A percentile compares a stretch with the other conserved stretches of the same genome.
Conservation (phyloP, 2,329 filamentous ascomycete genomes). For the Penicillium freii region DNA sequence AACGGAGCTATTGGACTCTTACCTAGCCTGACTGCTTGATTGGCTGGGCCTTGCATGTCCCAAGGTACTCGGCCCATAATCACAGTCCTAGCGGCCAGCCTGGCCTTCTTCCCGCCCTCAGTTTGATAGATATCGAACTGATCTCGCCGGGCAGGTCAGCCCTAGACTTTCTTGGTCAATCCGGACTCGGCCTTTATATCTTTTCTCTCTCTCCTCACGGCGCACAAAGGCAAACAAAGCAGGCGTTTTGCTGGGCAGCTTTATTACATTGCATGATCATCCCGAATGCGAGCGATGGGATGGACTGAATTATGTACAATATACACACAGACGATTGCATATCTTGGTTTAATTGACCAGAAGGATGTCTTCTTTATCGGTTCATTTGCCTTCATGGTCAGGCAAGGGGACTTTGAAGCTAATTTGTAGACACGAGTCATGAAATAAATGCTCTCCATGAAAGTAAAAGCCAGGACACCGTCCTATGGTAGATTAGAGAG, state of each 20-base stretch:
- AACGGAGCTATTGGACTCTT: background rate
- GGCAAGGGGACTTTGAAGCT: background rate
- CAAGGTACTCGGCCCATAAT: no score
- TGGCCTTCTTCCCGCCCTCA: background rate
- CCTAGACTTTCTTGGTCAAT: background rate
- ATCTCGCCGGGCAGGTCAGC: background rate
- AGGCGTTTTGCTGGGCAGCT: slow-evolving; percentile 27
- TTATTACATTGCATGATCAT: slow-evolving; percentile 21
- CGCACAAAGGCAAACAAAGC: slow-evolving; percentile 18
- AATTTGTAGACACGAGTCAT: background rate
- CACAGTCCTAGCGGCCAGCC: no score
- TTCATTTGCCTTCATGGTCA: background rate
- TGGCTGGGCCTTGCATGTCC: background rate
- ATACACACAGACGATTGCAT: slow-evolving; percentile 19
- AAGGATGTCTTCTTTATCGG: slow-evolving; percentile 5
- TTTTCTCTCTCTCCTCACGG: slow-evolving; percentile 22
- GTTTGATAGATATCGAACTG: background rate
- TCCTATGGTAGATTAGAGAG: slow-evolving; percentile 4
- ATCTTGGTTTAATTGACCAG: slow-evolving; percentile 14
- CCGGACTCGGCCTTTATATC: slow-evolving; percentile 1
- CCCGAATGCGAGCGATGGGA: slow-evolving; percentile 13
- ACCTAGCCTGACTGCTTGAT: background rate
- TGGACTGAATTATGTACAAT: slow-evolving; percentile 24
- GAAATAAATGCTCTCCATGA: background rate
- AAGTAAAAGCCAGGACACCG: background rate